Base-by-base conservation (phyloP, 2,329 filamentous ascomycete genomes). In the Fusarium zealandicum region DNA sequence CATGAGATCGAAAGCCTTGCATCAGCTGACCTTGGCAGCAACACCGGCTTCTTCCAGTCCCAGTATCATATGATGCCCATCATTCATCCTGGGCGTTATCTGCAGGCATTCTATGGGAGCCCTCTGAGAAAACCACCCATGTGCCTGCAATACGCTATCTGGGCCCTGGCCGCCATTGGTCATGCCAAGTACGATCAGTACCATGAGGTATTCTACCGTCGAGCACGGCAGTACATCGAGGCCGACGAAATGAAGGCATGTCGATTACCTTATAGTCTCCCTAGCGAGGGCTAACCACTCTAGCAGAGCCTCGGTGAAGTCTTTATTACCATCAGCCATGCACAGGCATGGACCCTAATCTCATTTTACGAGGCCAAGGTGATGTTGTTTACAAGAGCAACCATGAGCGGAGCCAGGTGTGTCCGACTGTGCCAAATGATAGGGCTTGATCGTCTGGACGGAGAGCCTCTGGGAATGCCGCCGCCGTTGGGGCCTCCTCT, bases 361-460 rank as follows among this genome's bases (percentile, higher is more conserved):
- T 82, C 84, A 3, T 85, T 82, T 1, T 92, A 92, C 66, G 93
- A 98, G 71, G 95, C 93, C 65, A 93, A 89, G 70, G 82, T 83
- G 61, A 90, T 96, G 82, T 85, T 88, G 64, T 96, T 96, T 67
- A 92, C 92, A 0, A 82, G 92, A 54, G 90, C 93, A 2, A 92
- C 91, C 78, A 85, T 96, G 77, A 96, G 90, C 57, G 82, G 85
- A 10, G 90, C 92, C 16, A 81, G 89, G 65, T 85, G 82, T 28
- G 81, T 86, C 17, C 83, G 92, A 37, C 78, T 96, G 41, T 82
- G 83, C 5, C 84, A 92, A 54, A 96, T 97, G 82, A 89, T 96
- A 84, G 90, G 92, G 1, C 77, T 97, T 30, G 90, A 96, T 72
- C 82, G 88, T 20, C 72, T 96, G 31, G 92, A 96, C 69, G 85